These are phyloP conservation scores for Dalbergia oliveri DNA, from an alignment of 306 rosid species.

Conservation along the genomic window DNA sequence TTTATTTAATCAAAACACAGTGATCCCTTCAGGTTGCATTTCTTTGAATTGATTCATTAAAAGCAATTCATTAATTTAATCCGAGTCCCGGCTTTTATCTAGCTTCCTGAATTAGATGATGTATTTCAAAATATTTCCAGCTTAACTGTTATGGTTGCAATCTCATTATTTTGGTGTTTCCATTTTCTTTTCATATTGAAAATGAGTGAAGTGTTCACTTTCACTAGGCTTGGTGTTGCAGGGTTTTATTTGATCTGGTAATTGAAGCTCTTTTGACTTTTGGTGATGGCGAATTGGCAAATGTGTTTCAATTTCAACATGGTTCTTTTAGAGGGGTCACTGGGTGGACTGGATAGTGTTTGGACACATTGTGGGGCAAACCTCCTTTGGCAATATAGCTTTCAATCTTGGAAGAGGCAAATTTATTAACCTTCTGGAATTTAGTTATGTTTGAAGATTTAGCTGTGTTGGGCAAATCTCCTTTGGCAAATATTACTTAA, in stretches of 20 bases:
- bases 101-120: conserved; percentile 32
- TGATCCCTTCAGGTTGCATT: conserved; percentile 32
- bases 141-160: conserved; percentile 18
- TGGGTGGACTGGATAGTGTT: conserved; percentile 38
- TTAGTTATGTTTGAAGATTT: conserved; percentile 49
- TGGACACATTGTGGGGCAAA: conserved; percentile 66
- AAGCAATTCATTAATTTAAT: conserved; percentile 24
- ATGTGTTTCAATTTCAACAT: conserved; percentile 23
- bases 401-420: conserved; percentile 49
- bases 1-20: conserved; percentile 6
- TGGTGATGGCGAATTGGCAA: conserved; percentile 44
- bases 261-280: conserved; percentile 48
- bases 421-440: conserved; percentile 39
- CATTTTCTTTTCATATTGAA: conserved; percentile 23
- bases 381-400: conserved; percentile 85
- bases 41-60: conserved; percentile 22
- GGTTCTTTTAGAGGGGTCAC: conserved; percentile 39
- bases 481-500: conserved; percentile 73
- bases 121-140: conserved; percentile 17
- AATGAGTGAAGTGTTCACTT: conserved; percentile 40
- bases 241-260: conserved; percentile 55
- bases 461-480: conserved; percentile 80
- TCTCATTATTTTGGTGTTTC: conserved; percentile 38
- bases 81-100: not conserved
- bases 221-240: conserved; percentile 54